A percentile compares a stretch with the other conserved stretches of the same genome.
Evolutionary conservation across 2,329 filamentous ascomycete genomes (phyloP).

Genomic region (Aspergillus awamori): DNA sequence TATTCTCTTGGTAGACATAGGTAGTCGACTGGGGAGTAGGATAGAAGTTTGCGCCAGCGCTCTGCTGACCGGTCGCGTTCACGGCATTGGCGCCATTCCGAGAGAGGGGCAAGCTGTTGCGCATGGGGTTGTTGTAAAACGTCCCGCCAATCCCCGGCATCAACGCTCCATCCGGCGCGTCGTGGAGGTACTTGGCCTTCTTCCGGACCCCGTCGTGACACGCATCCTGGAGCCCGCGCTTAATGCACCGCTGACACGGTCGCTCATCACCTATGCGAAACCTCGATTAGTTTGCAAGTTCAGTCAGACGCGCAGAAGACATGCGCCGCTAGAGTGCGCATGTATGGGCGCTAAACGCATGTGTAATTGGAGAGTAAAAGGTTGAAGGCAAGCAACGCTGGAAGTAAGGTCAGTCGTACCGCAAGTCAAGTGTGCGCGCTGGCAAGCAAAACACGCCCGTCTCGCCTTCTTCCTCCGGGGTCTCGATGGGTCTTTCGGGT

Average conservation of each 20-base stretch:
- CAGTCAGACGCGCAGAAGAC: background rate
- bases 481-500: conserved; percentile 84
- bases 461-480: conserved; percentile 94
- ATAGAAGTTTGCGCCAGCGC: conserved; percentile 36
- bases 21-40: conserved; percentile 40
- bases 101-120: conserved; percentile 37
- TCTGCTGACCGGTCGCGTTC: conserved; percentile 29
- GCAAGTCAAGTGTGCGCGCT: conserved; percentile 95
- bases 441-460: conserved; percentile 93
- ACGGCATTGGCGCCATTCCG: conserved; percentile 35
- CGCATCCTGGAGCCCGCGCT: conserved; percentile 83
- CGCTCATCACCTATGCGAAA: conserved; percentile 78
- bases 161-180: conserved; percentile 86
- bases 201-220: conserved; percentile 97
- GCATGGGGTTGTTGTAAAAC: conserved; percentile 47
- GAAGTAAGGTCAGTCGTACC: conserved; percentile 64
- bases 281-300: conserved; percentile 30
- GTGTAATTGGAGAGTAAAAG: conserved; percentile 13
- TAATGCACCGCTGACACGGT: conserved; percentile 91
- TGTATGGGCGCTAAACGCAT: background rate
- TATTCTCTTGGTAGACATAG: conserved; percentile 53
- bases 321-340: background rate
- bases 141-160: conserved; percentile 81
- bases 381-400: conserved; percentile 9
- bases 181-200: conserved; percentile 98